Base-by-base conservation (phyloP, 306 rosid species). In the Vigna hirtella region DNA sequence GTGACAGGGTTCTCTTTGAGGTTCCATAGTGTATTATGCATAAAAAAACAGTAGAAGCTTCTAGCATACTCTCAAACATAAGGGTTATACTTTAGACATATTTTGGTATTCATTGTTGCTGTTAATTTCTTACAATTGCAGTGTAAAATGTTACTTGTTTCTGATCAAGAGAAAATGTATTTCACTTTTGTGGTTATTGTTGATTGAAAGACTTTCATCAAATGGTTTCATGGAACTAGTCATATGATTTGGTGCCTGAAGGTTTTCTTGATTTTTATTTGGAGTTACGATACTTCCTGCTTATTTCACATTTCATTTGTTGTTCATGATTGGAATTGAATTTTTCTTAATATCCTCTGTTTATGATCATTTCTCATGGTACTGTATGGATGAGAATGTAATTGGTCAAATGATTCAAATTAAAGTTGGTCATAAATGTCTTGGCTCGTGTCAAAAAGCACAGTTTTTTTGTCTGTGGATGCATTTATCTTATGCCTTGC, bases 181-280 rank as follows among this genome's bases (percentile, higher is more conserved):
- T 53, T 73, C 22, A 12, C 43, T 17, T 55, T 2, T 61, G 38
- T 52, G 45, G 51, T 24, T 55, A 47, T 73, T 72, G 48, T 55
- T 66, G 75, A 45, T 74, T 9, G 10, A 56, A 80, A 66, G 26
- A 45, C 45, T 55, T 80, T 48, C 24, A 53, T 16, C 28, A 36
- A 65, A 14, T 36, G 66, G 20, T 64, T 67, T 42, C 42, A 45
- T 30, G 30, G 51, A 70, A 34, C 65, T 70, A 59, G 18, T 59
- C 28, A 4, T 30, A 70, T 59, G 55, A 20, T 34, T 70, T 9
- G 40, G 20, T 64, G 52, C 53, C 32, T 73, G 26, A 55, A 42
- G 11, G 73, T 64, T 64, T 63, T 80, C 50, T 50, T 62, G 55
- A 59, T 72, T 43, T 72, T 51, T 51, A 71, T 65, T 76, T 1